phyloP scores from a whole-genome alignment of 257 asterid species.

The Ajuga chamaepitys region DNA sequence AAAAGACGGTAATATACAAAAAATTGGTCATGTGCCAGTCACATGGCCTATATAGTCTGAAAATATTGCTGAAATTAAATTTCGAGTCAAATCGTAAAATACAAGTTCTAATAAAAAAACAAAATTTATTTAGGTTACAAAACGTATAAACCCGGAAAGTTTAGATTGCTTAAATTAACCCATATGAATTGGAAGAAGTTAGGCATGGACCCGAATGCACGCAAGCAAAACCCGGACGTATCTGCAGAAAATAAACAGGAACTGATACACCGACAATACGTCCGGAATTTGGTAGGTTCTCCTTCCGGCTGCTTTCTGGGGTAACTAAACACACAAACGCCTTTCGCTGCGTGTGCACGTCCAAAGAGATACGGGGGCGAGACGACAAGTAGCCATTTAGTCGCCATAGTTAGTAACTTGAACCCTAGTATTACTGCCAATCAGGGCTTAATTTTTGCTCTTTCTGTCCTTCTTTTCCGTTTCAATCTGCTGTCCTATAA shows the following conservation, averaged over 20 bases:
- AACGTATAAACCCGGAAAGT: too few species aligned
- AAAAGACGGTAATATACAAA: too few species aligned
- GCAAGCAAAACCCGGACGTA: slow-evolving; percentile 37
- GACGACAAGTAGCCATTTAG: background rate
- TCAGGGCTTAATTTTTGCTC: background rate
- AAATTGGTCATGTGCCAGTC: too few species aligned
- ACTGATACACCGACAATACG: slow-evolving; percentile 29
- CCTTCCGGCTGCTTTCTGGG: slow-evolving; percentile 22
- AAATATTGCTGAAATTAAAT: too few species aligned
- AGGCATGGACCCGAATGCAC: slow-evolving; percentile 18
- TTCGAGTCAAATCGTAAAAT: too few species aligned
- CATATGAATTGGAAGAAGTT: too few species aligned
- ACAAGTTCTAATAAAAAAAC: too few species aligned
- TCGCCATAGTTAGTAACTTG: background rate
- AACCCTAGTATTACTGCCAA: slow-evolving; percentile 6
- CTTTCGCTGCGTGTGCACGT: slow-evolving; percentile 12
- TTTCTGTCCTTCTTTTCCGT: background rate
- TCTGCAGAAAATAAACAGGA: slow-evolving; percentile 25
- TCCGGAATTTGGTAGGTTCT: slow-evolving; percentile 31
- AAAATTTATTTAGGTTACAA: too few species aligned
- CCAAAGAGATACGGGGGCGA: slow-evolving; percentile 4
- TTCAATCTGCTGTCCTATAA: background rate
- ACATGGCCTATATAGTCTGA: too few species aligned
- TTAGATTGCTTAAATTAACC: too few species aligned
- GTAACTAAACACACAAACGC: slow-evolving; percentile 19